These are phyloP conservation scores for Paramecium primaurelia DNA, from an alignment of 73 alveolate genomes.

Conservation along the genomic window DNA sequence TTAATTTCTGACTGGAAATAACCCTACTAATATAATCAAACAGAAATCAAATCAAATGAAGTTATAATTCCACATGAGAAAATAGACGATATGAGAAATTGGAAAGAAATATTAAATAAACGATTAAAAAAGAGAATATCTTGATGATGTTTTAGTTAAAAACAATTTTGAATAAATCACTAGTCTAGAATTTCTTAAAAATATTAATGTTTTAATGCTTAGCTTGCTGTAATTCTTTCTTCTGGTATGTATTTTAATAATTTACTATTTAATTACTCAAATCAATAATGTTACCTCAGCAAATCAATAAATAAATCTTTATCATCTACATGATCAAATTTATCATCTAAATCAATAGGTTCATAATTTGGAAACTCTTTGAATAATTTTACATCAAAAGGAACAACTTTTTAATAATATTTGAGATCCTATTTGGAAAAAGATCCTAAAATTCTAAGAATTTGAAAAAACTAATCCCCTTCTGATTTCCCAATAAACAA, in stretches of 20 bases:
- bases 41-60: neutral
- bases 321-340: conserved; percentile 34
- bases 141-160: neutral
- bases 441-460: conserved; percentile 65
- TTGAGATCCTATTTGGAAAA: conserved; percentile 50
- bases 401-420: conserved; percentile 4
- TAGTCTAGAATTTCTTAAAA: neutral
- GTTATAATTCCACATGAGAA: neutral
- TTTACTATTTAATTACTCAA: neutral
- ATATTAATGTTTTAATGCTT: conserved; percentile 53
- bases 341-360: neutral
- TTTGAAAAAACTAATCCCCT: conserved; percentile 62
- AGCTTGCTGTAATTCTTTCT: conserved; percentile 48
- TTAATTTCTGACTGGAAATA: conserved; percentile 19
- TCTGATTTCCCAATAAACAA: conserved; percentile 74
- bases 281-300: neutral
- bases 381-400: neutral
- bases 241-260: conserved; percentile 50
- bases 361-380: conserved; percentile 27
- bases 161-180: conserved; percentile 14
- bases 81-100: neutral
- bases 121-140: neutral
- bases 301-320: conserved; percentile 42
- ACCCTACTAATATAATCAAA: neutral
- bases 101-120: neutral